phyloP scores from a whole-genome alignment of 1,284 basidiomycete species.

The Ustilago sp. region DNA sequence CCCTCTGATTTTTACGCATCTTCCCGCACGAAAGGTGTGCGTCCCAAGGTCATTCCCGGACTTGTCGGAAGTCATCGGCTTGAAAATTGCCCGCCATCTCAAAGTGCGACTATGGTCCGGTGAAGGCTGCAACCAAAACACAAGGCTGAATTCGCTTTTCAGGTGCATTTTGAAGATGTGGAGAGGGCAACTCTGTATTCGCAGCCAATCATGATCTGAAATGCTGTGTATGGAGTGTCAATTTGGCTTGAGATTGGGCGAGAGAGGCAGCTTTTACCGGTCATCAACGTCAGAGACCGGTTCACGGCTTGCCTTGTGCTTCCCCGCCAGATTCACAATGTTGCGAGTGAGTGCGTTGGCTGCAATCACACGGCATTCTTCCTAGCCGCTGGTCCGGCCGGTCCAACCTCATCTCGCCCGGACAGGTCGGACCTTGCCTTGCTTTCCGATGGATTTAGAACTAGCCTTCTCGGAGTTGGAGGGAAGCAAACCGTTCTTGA shows the following conservation, averaged over 20 bases:
- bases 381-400: not conserved
- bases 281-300: constrained; percentile 7
- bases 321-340: constrained; percentile 10
- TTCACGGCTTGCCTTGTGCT: constrained; percentile 5
- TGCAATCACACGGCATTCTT: constrained; percentile 3
- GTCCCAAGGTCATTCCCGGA: constrained; percentile 12
- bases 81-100: not conserved
- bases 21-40: not conserved
- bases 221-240: not conserved
- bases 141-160: constrained; percentile 1
- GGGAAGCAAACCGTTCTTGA: too few species aligned
- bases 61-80: constrained; percentile 36
- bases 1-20: not conserved
- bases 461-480: not conserved
- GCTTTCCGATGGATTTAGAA: constrained; percentile 6
- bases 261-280: not conserved
- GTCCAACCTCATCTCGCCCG: constrained; percentile 12
- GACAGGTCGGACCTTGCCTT: not conserved
- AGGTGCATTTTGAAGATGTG: not conserved
- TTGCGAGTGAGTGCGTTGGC: not conserved
- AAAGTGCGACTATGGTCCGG: not conserved
- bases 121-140: not conserved
- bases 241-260: too few species aligned
- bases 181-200: constrained; percentile 4
- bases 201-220: constrained; percentile 15